These are phyloP conservation scores for Coniophora puteana DNA, from an alignment of 1,284 basidiomycete genomes.

Conservation along the genomic window DNA sequence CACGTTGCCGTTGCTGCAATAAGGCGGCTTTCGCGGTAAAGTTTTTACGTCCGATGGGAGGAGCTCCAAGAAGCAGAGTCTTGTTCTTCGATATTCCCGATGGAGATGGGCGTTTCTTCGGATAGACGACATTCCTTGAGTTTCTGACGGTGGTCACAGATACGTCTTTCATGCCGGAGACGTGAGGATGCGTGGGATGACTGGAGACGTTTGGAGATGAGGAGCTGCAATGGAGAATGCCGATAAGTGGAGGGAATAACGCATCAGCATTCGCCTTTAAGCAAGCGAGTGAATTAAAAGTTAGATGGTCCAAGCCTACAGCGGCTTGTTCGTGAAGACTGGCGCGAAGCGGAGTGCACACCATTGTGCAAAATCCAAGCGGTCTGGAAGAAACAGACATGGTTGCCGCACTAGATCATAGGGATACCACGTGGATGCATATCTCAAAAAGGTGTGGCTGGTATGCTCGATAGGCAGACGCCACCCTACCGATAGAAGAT, in stretches of 20 bases:
- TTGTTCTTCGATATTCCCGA: conserved; percentile 69
- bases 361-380: too few species aligned
- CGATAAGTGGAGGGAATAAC: conserved; percentile 12
- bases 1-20: conserved; percentile 61
- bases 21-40: conserved; percentile 57
- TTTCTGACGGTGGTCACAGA: conserved; percentile 52
- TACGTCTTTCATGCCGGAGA: conserved; percentile 70
- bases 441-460: too few species aligned
- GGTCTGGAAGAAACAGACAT: not conserved
- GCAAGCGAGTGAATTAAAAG: conserved; percentile 10
- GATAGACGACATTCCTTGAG: conserved; percentile 63
- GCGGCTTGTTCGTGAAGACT: not conserved
- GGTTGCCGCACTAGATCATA: not conserved
- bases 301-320: conserved; percentile 9
- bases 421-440: conserved; percentile 15
- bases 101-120: conserved; percentile 79
- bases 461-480: conserved; percentile 4
- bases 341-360: too few species aligned
- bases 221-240: conserved; percentile 31
- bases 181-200: too few species aligned
- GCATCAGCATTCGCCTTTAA: conserved; percentile 13
- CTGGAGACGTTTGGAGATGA: conserved; percentile 38
- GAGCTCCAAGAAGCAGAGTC: conserved; percentile 43
- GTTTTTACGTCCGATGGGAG: conserved; percentile 49
- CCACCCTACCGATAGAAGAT: conserved; percentile 6